Evolutionary conservation across 768 basidiomycete species (phyloP), one percentile per base, ranked within the genome.

Genomic region (Omphalotus guepiniiformis): DNA sequence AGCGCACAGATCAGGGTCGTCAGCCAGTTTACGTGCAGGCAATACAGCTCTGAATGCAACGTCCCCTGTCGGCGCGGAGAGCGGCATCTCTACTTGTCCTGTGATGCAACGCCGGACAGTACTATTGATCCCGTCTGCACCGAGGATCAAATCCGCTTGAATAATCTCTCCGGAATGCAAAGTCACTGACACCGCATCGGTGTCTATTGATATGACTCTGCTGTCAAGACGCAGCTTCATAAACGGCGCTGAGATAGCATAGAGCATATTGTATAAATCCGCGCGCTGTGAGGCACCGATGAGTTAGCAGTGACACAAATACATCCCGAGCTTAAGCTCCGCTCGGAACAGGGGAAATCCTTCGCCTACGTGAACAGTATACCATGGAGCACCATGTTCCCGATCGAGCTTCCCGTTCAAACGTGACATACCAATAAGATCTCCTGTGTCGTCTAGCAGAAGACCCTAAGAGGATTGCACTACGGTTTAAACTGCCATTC

Each of bases 41-140:
- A 59, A 46, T 21, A 55, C 45, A 30, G 53, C 56, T 38, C 58
- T 53, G 39, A 63, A 66, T 9, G 64, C 64, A 11, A 63, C 59
- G 44, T 66, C 64, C 3, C 63, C 64, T 12, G 64, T 64, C 39
- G 63, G 55, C 5, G 50, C 48, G 1, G 61, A 25, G n/a, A 45
- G 26, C 8, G 43, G 57, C 42, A 70, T 67, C 28, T 65, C 63
- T 1, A 57, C 56, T 1, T 71, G 73, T 2, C 75, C 67, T n/a
- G 78, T 71, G 32, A 69, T 64, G 43, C 70, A 60, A 56, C 70
- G 47, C 0, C 69, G 70, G 2, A 74, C 50, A 15, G 60, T 43
- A 52, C 79, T 81, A 61, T 76, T 81, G 41, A 74, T 65, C 6
- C 78, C 78, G 49, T 80, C 78, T 3, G 74, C 66, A 6, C 67